Percentiles rank a stretch among this genome's conserved stretches.
These are phyloP conservation scores for Termitomyces sp. DNA, from an alignment of 768 basidiomycete species.

Conservation along the genomic window DNA sequence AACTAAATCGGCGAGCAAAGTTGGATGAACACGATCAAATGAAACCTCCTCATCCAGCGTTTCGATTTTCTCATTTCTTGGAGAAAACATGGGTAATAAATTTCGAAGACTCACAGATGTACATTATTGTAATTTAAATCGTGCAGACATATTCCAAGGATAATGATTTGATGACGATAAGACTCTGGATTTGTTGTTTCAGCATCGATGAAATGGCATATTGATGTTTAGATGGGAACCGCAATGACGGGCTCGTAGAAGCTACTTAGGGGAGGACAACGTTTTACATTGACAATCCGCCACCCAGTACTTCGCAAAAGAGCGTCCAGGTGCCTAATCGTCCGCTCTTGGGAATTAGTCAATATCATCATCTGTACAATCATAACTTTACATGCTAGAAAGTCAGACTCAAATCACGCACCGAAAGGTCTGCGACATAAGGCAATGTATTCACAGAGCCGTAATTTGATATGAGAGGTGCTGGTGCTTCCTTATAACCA, in stretches of 20 bases:
- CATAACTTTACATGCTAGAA: neutral
- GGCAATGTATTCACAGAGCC: neutral
- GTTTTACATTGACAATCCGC: neutral
- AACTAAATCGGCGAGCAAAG: neutral
- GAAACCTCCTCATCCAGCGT: neutral
- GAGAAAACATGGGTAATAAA: neutral
- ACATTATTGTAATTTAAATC: neutral
- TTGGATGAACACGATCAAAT: neutral
- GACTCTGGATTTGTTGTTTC: no score
- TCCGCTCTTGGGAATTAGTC: slow-evolving; percentile 8
- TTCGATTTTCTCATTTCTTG: neutral
- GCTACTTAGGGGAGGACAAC: slow-evolving; percentile 3
- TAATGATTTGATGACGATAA: no score
- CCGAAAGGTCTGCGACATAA: neutral
- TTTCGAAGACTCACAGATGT: neutral
- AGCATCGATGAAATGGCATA: no score
- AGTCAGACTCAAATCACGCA: neutral
- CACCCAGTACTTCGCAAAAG: slow-evolving; percentile 7
- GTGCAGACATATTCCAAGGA: neutral
- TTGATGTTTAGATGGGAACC: neutral
- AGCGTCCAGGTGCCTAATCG: slow-evolving; percentile 1
- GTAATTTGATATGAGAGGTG: neutral
- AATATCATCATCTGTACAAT: slow-evolving; percentile 10
- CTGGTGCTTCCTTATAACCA: neutral
- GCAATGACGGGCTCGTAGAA: slow-evolving; percentile 9